A percentile compares a stretch with the other conserved stretches of the same genome.
Conservation (phyloP, 768 basidiomycete genomes). For the Rhizopogon sp. region DNA sequence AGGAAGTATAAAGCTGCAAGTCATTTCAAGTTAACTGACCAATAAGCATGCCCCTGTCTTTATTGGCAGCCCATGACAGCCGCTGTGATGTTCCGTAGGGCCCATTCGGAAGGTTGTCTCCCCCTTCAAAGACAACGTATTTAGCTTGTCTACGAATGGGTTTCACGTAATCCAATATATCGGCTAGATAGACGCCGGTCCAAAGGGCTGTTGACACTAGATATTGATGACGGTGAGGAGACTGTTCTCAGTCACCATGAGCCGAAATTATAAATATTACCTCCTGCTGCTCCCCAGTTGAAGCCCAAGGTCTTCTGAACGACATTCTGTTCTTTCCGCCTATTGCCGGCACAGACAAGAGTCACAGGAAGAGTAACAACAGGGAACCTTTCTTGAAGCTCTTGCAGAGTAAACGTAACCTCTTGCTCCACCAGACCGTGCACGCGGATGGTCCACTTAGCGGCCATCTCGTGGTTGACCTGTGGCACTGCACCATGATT, state of each 20-base stretch:
- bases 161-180: conserved; percentile 43
- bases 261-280: conserved; percentile 11
- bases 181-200: conserved; percentile 54
- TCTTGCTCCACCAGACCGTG: conserved; percentile 31
- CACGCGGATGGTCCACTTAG: conserved; percentile 42
- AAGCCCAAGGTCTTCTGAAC: conserved; percentile 53
- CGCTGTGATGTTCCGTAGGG: conserved; percentile 52
- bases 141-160: conserved; percentile 33
- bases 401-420: conserved; percentile 35
- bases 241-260: not conserved
- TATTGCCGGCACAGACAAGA: conserved; percentile 59
- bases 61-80: conserved; percentile 40
- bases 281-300: conserved; percentile 47
- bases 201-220: conserved; percentile 50
- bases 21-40: conserved; percentile 11
- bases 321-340: conserved; percentile 63
- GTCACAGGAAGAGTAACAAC: conserved; percentile 58
- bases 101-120: conserved; percentile 52
- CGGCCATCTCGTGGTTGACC: conserved; percentile 30
- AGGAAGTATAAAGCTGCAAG: not conserved
- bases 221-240: conserved; percentile 6
- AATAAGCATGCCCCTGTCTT: conserved; percentile 46
- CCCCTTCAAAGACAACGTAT: conserved; percentile 58
- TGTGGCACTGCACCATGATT: conserved; percentile 58
- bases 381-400: conserved; percentile 41